Percentiles rank a stretch among this genome's conserved stretches.
Evolutionary conservation across 139 green algal genomes (phyloP).

Genomic region (Klebsormidium nitens): DNA sequence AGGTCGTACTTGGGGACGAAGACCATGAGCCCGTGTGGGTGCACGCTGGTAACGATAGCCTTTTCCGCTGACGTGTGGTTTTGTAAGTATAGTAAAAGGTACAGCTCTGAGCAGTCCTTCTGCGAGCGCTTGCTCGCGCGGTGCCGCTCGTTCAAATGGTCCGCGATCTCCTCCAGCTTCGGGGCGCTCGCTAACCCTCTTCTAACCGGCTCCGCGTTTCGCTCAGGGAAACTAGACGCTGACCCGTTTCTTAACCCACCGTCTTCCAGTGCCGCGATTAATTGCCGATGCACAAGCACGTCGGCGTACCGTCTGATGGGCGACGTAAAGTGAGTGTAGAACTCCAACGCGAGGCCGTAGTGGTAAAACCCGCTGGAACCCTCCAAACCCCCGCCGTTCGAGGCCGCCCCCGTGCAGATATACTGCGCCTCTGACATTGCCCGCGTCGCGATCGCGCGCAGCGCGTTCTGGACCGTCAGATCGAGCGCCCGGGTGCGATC

Average conservation of each 20-base stretch:
- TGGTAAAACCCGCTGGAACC: slow-evolving; percentile 64
- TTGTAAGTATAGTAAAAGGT: slow-evolving; percentile 63
- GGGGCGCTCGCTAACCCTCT: not conserved
- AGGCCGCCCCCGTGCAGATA: slow-evolving; percentile 69
- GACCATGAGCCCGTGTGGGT: slow-evolving; percentile 40
- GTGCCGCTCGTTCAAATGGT: slow-evolving; percentile 58
- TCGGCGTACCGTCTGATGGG: slow-evolving; percentile 90
- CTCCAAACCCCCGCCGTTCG: slow-evolving; percentile 17
- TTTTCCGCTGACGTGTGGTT: slow-evolving; percentile 47
- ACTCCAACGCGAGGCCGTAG: slow-evolving; percentile 72
- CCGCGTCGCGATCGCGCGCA: slow-evolving; percentile 53
- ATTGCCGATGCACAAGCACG: slow-evolving; percentile 75
- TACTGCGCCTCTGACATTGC: slow-evolving; percentile 75
- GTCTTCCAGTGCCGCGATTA: slow-evolving; percentile 14
- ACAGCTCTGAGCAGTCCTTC: slow-evolving; percentile 60
- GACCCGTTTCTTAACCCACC: too few species aligned
- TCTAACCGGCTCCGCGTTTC: not conserved
- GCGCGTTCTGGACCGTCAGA: not conserved
- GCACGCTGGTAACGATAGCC: slow-evolving; percentile 47
- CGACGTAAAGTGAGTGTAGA: slow-evolving; percentile 92
- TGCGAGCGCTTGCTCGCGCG: slow-evolving; percentile 52
- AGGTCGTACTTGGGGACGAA: slow-evolving; percentile 59
- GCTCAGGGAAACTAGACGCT: not conserved
- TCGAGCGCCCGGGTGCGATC: slow-evolving; percentile 59
- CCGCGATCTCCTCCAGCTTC: slow-evolving; percentile 15